phyloP scores from a whole-genome alignment of 345 rosid genomes.

The Eucalyptus decipiens region DNA sequence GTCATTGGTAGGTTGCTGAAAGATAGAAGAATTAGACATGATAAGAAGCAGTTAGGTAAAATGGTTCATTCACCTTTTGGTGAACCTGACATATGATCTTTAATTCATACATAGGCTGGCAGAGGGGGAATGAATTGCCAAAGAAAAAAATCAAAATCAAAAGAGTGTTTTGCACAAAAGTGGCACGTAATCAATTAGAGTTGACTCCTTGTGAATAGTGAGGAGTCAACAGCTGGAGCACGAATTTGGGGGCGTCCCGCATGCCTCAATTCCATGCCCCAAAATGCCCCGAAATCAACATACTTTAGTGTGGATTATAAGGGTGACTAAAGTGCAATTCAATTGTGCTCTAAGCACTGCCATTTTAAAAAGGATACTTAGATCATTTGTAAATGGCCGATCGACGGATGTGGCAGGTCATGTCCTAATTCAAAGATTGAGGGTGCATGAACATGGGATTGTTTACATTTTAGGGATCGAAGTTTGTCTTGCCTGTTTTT shows the following conservation, averaged over 20 bases:
- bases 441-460: background rate
- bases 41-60: background rate
- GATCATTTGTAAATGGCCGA: background rate
- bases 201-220: background rate
- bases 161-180: background rate
- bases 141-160: background rate
- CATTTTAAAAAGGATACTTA: background rate
- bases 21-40: background rate
- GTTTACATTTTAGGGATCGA: background rate
- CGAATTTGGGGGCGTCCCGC: background rate
- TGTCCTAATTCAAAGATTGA: background rate
- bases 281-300: background rate
- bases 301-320: background rate
- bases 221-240: background rate
- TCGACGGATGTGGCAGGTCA: background rate
- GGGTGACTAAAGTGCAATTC: background rate
- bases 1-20: background rate
- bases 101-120: background rate
- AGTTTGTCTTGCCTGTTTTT: background rate
- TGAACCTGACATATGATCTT: background rate
- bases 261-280: background rate
- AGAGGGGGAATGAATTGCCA: background rate
- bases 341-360: background rate
- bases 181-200: background rate
- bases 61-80: background rate